phyloP scores from a whole-genome alignment of 805 yeast genomes.

The Novakomyces olei region DNA sequence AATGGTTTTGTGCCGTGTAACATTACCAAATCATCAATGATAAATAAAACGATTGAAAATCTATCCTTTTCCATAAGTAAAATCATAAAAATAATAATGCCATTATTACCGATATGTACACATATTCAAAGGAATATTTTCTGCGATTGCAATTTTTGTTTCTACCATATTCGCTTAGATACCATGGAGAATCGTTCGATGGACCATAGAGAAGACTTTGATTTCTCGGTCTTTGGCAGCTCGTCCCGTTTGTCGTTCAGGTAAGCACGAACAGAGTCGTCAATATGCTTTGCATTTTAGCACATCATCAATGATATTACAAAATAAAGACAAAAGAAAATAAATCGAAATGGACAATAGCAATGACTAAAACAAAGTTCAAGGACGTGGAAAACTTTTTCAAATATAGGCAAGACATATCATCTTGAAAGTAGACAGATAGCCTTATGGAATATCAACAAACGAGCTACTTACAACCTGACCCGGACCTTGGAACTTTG shows the following conservation, averaged over 20 bases:
- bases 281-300: conserved; percentile 11
- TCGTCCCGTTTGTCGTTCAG: conserved; percentile 1
- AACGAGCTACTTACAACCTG: neutral
- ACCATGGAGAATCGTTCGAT: conserved; percentile 52
- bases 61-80: no score
- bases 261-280: neutral
- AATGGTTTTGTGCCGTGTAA: no score
- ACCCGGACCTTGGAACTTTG: conserved; percentile 1
- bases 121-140: no score
- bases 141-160: neutral
- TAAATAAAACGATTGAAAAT: no score
- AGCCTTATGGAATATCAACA: neutral
- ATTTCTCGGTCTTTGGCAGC: conserved; percentile 4
- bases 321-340: conserved; percentile 13
- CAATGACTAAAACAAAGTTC: neutral
- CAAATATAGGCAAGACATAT: no score
- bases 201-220: conserved; percentile 19
- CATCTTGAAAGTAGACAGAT: neutral
- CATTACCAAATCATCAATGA: no score
- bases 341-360: neutral
- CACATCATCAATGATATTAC: conserved; percentile 11
- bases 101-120: no score
- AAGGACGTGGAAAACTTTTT: neutral
- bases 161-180: conserved; percentile 51
- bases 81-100: no score